These are phyloP conservation scores for Viola pubescens DNA, from an alignment of 441 rosid genomes.

Conservation along the genomic window DNA sequence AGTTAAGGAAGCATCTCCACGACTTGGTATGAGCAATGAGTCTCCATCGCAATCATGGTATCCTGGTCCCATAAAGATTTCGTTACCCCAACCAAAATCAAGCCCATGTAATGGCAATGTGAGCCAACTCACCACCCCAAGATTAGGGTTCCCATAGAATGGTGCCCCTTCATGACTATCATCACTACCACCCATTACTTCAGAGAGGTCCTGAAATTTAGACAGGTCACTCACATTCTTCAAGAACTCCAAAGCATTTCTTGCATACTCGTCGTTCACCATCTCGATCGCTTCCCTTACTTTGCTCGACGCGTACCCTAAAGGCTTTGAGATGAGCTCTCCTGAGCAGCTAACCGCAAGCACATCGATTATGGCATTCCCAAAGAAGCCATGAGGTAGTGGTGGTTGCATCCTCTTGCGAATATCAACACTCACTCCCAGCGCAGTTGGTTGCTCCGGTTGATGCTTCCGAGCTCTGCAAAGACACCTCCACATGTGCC, in stretches of 20 bases:
- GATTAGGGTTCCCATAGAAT: conserved; percentile 51
- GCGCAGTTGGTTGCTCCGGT: conserved; percentile 38
- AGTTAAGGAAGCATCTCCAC: conserved; percentile 23
- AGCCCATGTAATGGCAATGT: conserved; percentile 40
- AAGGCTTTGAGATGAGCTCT: conserved; percentile 33
- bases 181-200: conserved; percentile 24
- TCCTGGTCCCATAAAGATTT: conserved; percentile 46
- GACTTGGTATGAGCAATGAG: conserved; percentile 37
- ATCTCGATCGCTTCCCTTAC: conserved; percentile 39
- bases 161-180: conserved; percentile 26
- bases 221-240: conserved; percentile 38
- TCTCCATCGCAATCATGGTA: conserved; percentile 46
- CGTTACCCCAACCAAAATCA: conserved; percentile 64
- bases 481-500: conserved; percentile 46
- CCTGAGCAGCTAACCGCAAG: conserved; percentile 33
- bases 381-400: conserved; percentile 26
- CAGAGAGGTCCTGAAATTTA: conserved; percentile 42
- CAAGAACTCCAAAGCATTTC: conserved; percentile 34
- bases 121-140: conserved; percentile 56
- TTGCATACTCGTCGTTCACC: conserved; percentile 33
- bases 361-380: conserved; percentile 45
- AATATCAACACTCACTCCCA: conserved; percentile 27
- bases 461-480: conserved; percentile 48
- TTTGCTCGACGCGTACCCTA: conserved; percentile 30
- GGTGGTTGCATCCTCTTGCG: conserved; percentile 25